Evolutionary conservation across 2,329 filamentous ascomycete genomes (phyloP).

Genomic region (Mariannaea sp.): DNA sequence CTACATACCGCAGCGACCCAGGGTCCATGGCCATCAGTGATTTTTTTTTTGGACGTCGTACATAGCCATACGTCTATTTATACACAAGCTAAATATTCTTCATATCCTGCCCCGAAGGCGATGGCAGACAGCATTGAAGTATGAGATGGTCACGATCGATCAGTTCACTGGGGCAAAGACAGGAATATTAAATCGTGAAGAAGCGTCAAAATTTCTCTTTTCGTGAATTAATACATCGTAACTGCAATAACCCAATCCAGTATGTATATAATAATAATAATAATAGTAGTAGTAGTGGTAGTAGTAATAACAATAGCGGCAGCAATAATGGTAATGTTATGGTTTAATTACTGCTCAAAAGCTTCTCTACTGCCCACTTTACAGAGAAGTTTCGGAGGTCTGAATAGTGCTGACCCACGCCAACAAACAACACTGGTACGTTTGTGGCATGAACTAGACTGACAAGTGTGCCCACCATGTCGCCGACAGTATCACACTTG

Average conservation of each 20-base stretch:
- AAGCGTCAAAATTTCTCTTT: not conserved
- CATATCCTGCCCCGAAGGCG: too few species aligned
- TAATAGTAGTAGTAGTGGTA: too few species aligned
- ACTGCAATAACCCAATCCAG: not conserved
- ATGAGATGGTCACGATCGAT: too few species aligned
- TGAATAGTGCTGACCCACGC: conserved; percentile 71
- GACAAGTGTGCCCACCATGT: conserved; percentile 95
- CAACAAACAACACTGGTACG: conserved; percentile 93
- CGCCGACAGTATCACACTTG: conserved; percentile 98
- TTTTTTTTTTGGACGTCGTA: too few species aligned
- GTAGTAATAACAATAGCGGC: too few species aligned
- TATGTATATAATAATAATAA: not conserved
- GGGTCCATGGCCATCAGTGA: too few species aligned
- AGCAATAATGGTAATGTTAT: too few species aligned
- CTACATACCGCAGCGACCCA: too few species aligned
- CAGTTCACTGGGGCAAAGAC: too few species aligned
- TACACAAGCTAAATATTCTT: too few species aligned
- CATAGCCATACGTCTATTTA: too few species aligned
- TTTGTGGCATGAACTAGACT: conserved; percentile 97
- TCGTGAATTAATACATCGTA: conserved; percentile 18
- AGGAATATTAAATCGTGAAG: not conserved
- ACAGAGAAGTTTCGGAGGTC: conserved; percentile 72
- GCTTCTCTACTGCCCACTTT: conserved; percentile 70
- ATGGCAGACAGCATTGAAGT: not conserved
- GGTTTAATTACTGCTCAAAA: conserved; percentile 56